These are phyloP conservation scores for Linaria vulgaris DNA, from an alignment of 257 asterid genomes.

Conservation along the genomic window DNA sequence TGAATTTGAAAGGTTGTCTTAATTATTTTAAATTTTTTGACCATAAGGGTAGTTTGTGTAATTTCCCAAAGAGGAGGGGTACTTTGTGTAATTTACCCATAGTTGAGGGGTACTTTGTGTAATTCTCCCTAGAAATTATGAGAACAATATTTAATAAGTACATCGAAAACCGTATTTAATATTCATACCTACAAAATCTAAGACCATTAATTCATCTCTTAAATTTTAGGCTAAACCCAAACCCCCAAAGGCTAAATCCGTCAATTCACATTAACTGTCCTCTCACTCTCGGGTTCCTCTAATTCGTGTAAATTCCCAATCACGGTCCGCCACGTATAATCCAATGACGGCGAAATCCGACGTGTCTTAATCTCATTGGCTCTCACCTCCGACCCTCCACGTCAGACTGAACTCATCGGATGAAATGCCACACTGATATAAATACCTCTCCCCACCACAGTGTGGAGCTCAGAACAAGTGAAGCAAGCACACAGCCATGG, in stretches of 20 bases:
- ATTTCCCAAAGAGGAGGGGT: too few species aligned
- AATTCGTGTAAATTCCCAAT: slow-evolving; percentile 51
- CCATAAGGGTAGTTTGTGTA: too few species aligned
- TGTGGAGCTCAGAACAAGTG: slow-evolving; percentile 1
- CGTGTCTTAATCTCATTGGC: slow-evolving; percentile 27
- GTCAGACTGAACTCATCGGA: slow-evolving; percentile 25
- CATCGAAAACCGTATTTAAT: too few species aligned
- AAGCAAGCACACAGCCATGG: slow-evolving; percentile 48
- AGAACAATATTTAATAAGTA: too few species aligned
- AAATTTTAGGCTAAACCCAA: neutral
- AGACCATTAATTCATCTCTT: too few species aligned
- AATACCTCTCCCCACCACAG: neutral
- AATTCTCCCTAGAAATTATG: too few species aligned
- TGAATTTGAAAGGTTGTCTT: too few species aligned
- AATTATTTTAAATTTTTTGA: too few species aligned
- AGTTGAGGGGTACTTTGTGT: too few species aligned
- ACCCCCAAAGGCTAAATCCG: neutral
- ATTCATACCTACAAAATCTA: too few species aligned
- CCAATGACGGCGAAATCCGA: slow-evolving; percentile 37
- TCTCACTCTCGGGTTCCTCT: neutral
- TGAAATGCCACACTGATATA: slow-evolving; percentile 7
- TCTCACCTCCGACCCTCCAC: slow-evolving; percentile 24
- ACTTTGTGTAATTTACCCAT: too few species aligned
- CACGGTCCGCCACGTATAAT: slow-evolving; percentile 46
- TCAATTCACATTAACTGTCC: neutral